phyloP scores from a whole-genome alignment of 2,329 filamentous ascomycete genomes.

The Laburnicola sp. region DNA sequence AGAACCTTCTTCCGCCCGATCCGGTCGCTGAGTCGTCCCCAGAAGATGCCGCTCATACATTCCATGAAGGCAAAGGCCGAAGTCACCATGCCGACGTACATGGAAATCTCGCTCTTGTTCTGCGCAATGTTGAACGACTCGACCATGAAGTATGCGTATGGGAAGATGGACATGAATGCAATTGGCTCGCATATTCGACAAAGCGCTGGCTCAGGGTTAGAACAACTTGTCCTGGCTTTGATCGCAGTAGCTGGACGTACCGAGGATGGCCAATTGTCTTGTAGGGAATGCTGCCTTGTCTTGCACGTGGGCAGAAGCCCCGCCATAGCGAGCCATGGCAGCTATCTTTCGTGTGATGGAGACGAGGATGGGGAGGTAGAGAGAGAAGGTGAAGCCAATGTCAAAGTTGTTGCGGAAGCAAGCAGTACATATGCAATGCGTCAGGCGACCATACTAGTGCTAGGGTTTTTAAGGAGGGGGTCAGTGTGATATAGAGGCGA shows the following conservation, averaged over 20 bases:
- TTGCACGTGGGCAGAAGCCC: constrained; percentile 31
- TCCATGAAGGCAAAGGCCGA: constrained; percentile 96
- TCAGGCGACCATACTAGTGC: constrained; percentile 26
- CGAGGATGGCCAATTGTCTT: constrained; percentile 60
- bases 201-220: constrained; percentile 61
- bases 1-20: constrained; percentile 92
- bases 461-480: constrained; percentile 28
- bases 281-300: constrained; percentile 57
- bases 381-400: constrained; percentile 11
- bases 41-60: constrained; percentile 88
- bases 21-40: constrained; percentile 89
- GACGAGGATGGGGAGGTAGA: constrained; percentile 14
- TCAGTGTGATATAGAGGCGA: constrained; percentile 36
- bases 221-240: too few species aligned
- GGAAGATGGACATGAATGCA: constrained; percentile 99
- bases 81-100: constrained; percentile 95
- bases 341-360: constrained; percentile 7
- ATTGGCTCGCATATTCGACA: constrained; percentile 98
- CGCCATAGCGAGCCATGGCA: constrained; percentile 38
- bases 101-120: constrained; percentile 76
- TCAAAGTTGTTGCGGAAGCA: constrained; percentile 19
- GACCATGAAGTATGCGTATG: constrained; percentile 98
- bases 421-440: constrained; percentile 39
- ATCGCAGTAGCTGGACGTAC: constrained; percentile 41
- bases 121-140: constrained; percentile 84